Conservation (phyloP, 352 stramenopile species). For the Pythium sp. region DNA sequence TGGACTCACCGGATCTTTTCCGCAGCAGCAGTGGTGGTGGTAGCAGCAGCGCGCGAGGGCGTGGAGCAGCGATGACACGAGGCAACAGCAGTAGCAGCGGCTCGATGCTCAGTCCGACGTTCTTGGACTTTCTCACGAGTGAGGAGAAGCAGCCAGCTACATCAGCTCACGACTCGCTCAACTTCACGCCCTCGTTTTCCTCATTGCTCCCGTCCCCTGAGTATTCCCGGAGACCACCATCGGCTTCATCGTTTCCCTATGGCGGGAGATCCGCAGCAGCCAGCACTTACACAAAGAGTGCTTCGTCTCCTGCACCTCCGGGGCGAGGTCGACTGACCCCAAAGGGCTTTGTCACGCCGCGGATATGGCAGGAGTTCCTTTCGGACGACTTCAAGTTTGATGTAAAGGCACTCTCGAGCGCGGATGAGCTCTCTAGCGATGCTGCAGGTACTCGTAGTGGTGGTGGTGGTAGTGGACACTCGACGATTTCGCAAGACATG, state of each 20-base stretch:
- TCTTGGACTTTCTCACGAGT: constrained; percentile 69
- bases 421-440: not conserved
- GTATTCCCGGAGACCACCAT: constrained; percentile 6
- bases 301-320: constrained; percentile 20
- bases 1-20: constrained; percentile 26
- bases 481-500: constrained; percentile 18
- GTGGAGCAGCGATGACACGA: not conserved
- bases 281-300: not conserved
- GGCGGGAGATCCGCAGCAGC: constrained; percentile 12
- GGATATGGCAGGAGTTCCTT: constrained; percentile 75
- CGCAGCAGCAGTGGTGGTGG: constrained; percentile 1
- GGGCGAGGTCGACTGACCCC: constrained; percentile 16
- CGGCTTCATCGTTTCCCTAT: constrained; percentile 9
- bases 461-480: constrained; percentile 2
- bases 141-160: constrained; percentile 50
- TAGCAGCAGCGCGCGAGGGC: not conserved
- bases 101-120: constrained; percentile 71
- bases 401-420: constrained; percentile 16
- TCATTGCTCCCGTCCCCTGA: constrained; percentile 10
- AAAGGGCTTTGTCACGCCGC: constrained; percentile 28
- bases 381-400: constrained; percentile 71
- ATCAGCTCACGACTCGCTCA: not conserved
- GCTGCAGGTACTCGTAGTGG: not conserved
- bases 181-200: not conserved
- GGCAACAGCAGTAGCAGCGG: constrained; percentile 23